These are phyloP conservation scores for Microdochium nivale DNA, from an alignment of 2,329 filamentous ascomycete genomes.

Conservation along the genomic window DNA sequence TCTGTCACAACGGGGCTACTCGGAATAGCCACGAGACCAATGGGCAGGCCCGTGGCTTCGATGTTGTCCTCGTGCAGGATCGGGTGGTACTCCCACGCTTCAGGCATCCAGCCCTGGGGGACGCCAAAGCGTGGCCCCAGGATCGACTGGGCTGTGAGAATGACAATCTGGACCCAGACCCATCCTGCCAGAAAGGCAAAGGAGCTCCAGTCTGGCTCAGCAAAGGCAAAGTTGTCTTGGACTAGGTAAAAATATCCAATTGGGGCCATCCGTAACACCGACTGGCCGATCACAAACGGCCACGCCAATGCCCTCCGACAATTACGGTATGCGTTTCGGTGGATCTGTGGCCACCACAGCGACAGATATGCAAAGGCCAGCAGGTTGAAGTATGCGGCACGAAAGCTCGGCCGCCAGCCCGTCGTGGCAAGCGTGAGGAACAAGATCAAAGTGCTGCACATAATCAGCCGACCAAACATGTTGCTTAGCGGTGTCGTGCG, in stretches of 20 bases:
- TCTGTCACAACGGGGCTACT: slow-evolving; percentile 19
- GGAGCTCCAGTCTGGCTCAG: slow-evolving; percentile 56
- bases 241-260: slow-evolving; percentile 80
- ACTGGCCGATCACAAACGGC: slow-evolving; percentile 84
- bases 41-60: slow-evolving; percentile 71
- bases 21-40: slow-evolving; percentile 51
- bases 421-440: slow-evolving; percentile 51
- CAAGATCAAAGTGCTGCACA: slow-evolving; percentile 45
- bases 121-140: slow-evolving; percentile 85
- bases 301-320: slow-evolving; percentile 85
- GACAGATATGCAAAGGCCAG: slow-evolving; percentile 73
- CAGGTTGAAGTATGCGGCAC: slow-evolving; percentile 50
- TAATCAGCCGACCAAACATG: slow-evolving; percentile 47
- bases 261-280: slow-evolving; percentile 66
- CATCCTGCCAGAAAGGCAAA: slow-evolving; percentile 62
- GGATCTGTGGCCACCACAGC: slow-evolving; percentile 87
- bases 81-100: slow-evolving; percentile 92
- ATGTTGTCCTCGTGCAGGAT: slow-evolving; percentile 74
- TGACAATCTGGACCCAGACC: slow-evolving; percentile 79
- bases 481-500: slow-evolving; percentile 37
- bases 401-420: slow-evolving; percentile 49
- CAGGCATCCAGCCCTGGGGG: slow-evolving; percentile 56
- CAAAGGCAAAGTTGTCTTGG: slow-evolving; percentile 72
- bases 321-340: slow-evolving; percentile 82
- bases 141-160: slow-evolving; percentile 74